Conservation (phyloP, 1,284 basidiomycete genomes). For the Puccinia coronata region DNA sequence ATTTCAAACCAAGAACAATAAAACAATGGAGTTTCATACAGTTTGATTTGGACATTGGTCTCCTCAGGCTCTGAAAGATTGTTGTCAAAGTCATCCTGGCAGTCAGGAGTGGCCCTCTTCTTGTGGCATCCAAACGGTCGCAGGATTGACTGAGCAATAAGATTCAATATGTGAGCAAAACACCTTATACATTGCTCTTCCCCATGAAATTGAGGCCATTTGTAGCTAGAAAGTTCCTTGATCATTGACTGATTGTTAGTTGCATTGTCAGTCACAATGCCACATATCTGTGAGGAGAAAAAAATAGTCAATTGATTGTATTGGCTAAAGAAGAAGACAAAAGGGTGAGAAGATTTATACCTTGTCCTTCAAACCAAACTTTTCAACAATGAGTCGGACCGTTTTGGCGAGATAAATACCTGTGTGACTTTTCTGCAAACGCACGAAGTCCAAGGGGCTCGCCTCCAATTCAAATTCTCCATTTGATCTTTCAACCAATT, state of each 20-base stretch:
- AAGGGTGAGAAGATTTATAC: neutral
- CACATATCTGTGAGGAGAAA: neutral
- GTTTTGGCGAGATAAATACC: neutral
- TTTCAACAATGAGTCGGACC: neutral
- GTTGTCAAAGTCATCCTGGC: neutral
- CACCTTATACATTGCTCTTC: neutral
- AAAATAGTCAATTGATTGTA: neutral
- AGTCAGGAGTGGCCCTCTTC: neutral
- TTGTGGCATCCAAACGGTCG: too few relatives aligned
- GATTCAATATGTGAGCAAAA: too few relatives aligned
- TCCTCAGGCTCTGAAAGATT: neutral
- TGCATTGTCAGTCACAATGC: conserved; percentile 6
- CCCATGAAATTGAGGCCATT: conserved; percentile 4
- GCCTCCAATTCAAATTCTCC: neutral
- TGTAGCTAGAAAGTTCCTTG: neutral
- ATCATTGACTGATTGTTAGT: neutral
- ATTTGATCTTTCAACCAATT: neutral
- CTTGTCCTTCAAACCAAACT: too few relatives aligned
- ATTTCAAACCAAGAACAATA: neutral
- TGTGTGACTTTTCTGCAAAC: too few relatives aligned
- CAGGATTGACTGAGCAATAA: too few relatives aligned
- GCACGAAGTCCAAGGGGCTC: neutral
- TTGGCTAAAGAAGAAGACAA: neutral
- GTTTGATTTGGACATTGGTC: neutral
- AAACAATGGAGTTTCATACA: neutral